phyloP scores from a whole-genome alignment of 164 flowering plant species.

The Tinospora cordifolia region DNA sequence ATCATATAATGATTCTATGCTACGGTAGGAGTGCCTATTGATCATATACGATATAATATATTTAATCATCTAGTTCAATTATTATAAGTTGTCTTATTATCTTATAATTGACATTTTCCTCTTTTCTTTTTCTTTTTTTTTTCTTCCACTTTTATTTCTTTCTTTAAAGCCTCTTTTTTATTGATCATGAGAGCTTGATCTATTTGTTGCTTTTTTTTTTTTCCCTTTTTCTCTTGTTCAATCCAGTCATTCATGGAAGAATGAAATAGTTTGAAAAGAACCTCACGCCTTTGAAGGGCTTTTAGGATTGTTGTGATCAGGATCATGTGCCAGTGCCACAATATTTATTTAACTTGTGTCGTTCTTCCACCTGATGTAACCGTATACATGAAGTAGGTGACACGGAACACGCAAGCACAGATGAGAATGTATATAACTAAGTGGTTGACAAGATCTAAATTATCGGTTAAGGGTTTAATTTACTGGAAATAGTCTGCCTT shows the following conservation, averaged over 20 bases:
- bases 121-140: background rate
- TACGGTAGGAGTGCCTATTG: slow-evolving; percentile 34
- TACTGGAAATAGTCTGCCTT: too few species aligned
- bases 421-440: too few species aligned
- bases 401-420: too few species aligned
- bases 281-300: background rate
- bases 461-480: too few species aligned
- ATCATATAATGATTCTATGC: slow-evolving; percentile 64
- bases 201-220: background rate
- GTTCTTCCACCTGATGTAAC: too few species aligned
- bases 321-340: too few species aligned
- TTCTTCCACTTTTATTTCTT: background rate
- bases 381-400: too few species aligned
- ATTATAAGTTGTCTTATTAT: background rate
- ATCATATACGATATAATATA: background rate
- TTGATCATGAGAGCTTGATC: background rate
- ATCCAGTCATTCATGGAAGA: background rate
- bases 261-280: background rate
- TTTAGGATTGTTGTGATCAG: too few species aligned
- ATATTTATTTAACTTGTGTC: too few species aligned
- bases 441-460: too few species aligned
- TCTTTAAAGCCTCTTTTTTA: background rate
- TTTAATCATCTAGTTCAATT: background rate
- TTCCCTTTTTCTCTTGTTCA: background rate
- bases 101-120: background rate